Evolutionary conservation across 208 protist species (phyloP).

Genomic region (Kentomonas sorsogonicus): DNA sequence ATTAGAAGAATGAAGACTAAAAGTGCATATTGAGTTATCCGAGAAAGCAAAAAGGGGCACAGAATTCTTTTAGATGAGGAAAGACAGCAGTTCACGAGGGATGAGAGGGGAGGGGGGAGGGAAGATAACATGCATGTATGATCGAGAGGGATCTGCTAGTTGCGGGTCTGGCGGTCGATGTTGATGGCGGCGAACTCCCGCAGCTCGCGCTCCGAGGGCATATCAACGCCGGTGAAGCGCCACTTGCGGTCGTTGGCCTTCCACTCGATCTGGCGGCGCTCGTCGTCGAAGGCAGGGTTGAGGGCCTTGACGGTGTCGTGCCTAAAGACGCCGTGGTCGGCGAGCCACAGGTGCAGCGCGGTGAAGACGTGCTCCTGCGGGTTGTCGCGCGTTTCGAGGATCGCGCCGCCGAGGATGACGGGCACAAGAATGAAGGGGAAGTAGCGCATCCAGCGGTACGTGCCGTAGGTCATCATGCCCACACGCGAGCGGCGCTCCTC

Average conservation of each 20-base stretch:
- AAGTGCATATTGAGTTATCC: too few species aligned
- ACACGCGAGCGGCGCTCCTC: conserved; percentile 81
- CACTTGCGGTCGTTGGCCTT: conserved; percentile 86
- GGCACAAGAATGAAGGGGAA: conserved; percentile 71
- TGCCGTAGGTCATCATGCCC: conserved; percentile 80
- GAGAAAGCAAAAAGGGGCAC: not conserved
- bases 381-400: conserved; percentile 78
- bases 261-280: conserved; percentile 72
- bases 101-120: not conserved
- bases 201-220: conserved; percentile 70
- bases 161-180: conserved; percentile 41
- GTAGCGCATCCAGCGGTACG: conserved; percentile 78
- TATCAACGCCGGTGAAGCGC: conserved; percentile 78
- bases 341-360: conserved; percentile 79
- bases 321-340: conserved; percentile 81
- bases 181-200: conserved; percentile 86
- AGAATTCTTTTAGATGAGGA: not conserved
- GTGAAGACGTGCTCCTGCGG: conserved; percentile 86
- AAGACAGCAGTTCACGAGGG: not conserved
- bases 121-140: not conserved
- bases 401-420: conserved; percentile 42
- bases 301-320: conserved; percentile 86
- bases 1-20: too few species aligned
- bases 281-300: conserved; percentile 83
- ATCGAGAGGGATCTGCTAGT: not conserved